Evolutionary conservation across 2,329 filamentous ascomycete genomes (phyloP).

Genomic region (Fonsecaea monophora): DNA sequence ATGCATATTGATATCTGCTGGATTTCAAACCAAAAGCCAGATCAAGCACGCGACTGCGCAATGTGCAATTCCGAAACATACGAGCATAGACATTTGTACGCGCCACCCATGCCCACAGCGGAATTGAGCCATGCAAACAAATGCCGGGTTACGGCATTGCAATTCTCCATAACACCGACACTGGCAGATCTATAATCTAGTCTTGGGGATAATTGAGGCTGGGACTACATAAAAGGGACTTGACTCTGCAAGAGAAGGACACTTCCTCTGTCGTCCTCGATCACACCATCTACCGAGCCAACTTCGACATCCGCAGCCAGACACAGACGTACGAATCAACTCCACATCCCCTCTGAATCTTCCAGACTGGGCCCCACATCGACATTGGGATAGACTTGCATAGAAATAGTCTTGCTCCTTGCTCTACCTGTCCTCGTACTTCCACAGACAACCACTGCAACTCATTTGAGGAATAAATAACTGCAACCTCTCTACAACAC

Average conservation of each 20-base stretch:
- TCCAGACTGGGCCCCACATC: slow-evolving; percentile 17
- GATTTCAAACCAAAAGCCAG: slow-evolving; percentile 10
- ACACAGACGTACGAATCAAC: background rate
- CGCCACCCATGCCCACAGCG: background rate
- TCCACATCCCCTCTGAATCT: slow-evolving; percentile 22
- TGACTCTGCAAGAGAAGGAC: background rate
- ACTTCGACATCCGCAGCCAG: background rate
- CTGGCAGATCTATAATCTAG: background rate
- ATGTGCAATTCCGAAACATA: background rate
- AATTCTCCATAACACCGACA: background rate
- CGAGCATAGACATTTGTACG: background rate
- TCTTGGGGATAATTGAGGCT: background rate
- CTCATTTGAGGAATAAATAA: background rate
- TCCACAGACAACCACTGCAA: background rate
- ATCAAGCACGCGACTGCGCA: background rate
- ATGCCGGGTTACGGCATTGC: background rate
- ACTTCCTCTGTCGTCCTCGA: background rate
- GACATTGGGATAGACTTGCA: background rate
- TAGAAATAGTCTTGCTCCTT: background rate
- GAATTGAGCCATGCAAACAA: background rate
- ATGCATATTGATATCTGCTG: background rate
- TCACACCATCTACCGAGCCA: slow-evolving; percentile 13
- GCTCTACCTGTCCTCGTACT: background rate
- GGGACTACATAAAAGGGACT: background rate
- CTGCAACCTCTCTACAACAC: background rate